Evolutionary conservation across 2,329 filamentous ascomycete genomes (phyloP).

Genomic region (Stagonosporopsis chrysanthemi): DNA sequence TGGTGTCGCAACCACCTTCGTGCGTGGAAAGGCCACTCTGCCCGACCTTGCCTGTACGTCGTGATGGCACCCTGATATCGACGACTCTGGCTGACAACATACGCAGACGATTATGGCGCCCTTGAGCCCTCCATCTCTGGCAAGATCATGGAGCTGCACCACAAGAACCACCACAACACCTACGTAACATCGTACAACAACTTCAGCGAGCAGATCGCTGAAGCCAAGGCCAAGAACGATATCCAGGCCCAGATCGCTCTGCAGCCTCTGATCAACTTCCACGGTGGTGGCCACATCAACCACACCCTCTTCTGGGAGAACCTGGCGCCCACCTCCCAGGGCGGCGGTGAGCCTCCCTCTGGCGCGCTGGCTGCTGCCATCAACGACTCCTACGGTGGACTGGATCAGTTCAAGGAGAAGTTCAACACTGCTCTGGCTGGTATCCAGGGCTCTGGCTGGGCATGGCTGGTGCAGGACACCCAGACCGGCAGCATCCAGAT

Average conservation of each 20-base stretch:
- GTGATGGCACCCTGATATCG: not conserved
- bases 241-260: conserved; percentile 63
- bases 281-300: conserved; percentile 72
- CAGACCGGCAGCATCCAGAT: conserved; percentile 67
- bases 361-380: conserved; percentile 66
- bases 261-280: conserved; percentile 69
- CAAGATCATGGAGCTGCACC: conserved; percentile 96
- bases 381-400: conserved; percentile 64
- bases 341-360: conserved; percentile 69
- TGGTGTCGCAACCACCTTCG: conserved; percentile 75
- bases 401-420: conserved; percentile 67
- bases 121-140: conserved; percentile 85
- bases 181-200: conserved; percentile 91
- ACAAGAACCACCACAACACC: conserved; percentile 92
- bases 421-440: conserved; percentile 70
- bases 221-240: conserved; percentile 63
- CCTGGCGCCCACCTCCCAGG: conserved; percentile 70
- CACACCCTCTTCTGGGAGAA: conserved; percentile 75
- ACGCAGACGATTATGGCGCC: conserved; percentile 89
- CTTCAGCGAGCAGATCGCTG: conserved; percentile 73
- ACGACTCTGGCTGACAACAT: conserved; percentile 5
- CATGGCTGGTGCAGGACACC: conserved; percentile 68
- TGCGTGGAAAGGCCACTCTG: conserved; percentile 88
- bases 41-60: conserved; percentile 81
- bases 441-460: conserved; percentile 71